phyloP scores from a whole-genome alignment of 331 rosid species.

The Saraca asoca region DNA sequence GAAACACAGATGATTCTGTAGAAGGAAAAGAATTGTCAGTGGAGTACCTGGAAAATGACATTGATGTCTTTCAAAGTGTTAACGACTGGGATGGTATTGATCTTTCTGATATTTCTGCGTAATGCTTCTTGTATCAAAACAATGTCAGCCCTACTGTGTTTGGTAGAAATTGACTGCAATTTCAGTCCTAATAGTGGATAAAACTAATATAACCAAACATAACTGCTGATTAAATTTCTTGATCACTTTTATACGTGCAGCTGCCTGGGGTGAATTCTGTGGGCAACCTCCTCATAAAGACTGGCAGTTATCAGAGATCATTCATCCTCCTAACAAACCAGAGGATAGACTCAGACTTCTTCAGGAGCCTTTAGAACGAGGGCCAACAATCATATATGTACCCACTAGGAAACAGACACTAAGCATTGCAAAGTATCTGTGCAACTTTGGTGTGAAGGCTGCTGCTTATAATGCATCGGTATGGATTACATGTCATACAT shows the following conservation, averaged over 20 bases:
- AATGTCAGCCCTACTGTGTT: slow-evolving; percentile 22
- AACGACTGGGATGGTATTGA: slow-evolving; percentile 79
- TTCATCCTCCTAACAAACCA: slow-evolving; percentile 45
- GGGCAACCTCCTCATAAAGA: slow-evolving; percentile 51
- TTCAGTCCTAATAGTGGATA: slow-evolving; percentile 18
- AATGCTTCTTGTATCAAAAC: background rate
- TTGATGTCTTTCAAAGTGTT: slow-evolving; percentile 63
- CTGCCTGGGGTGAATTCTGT: slow-evolving; percentile 64
- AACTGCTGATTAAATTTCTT: slow-evolving; percentile 4
- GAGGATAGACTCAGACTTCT: slow-evolving; percentile 51
- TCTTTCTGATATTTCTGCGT: slow-evolving; percentile 13
- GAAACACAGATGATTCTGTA: slow-evolving; percentile 40
- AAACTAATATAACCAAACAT: slow-evolving; percentile 3
- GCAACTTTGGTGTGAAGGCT: slow-evolving; percentile 76
- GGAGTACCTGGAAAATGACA: slow-evolving; percentile 81
- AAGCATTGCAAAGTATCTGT: slow-evolving; percentile 64
- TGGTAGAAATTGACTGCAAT: slow-evolving; percentile 30
- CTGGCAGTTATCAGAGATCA: slow-evolving; percentile 38
- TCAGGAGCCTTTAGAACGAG: slow-evolving; percentile 57
- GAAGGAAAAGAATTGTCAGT: slow-evolving; percentile 64
- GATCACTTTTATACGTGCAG: slow-evolving; percentile 48
- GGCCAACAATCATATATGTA: slow-evolving; percentile 80
- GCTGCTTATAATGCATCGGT: slow-evolving; percentile 95
- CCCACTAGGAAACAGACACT: slow-evolving; percentile 85
- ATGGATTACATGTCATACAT: slow-evolving; percentile 32